Conservation (phyloP, 2,329 filamentous ascomycete species). For the Elsinoe perseae region DNA sequence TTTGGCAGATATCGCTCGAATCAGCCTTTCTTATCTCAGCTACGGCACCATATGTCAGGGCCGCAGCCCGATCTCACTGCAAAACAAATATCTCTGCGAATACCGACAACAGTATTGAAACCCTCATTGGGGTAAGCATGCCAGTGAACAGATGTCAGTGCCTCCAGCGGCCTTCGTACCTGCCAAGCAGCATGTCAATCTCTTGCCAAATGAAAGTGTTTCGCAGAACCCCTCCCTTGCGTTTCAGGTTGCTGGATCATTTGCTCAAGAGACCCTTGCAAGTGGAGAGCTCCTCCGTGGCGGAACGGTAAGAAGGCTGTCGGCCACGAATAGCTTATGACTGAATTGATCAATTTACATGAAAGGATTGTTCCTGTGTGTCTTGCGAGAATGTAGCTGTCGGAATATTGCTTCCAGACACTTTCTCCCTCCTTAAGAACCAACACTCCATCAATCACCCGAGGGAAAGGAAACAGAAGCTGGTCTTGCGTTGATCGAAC, state of each 20-base stretch:
- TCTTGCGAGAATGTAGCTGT: background rate
- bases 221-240: constrained; percentile 6
- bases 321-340: constrained; percentile 10
- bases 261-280: constrained; percentile 5
- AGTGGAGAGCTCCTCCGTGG: constrained; percentile 10
- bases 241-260: constrained; percentile 10
- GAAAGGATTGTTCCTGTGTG: background rate
- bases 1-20: background rate
- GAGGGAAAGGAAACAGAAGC: background rate
- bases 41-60: background rate
- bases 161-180: background rate
- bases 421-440: background rate
- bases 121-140: background rate
- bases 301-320: background rate
- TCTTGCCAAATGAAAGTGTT: constrained; percentile 11
- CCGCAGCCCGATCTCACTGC: background rate
- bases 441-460: background rate
- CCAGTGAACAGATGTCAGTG: background rate
- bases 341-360: background rate
- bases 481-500: background rate
- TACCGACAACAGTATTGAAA: background rate
- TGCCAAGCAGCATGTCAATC: constrained; percentile 12
- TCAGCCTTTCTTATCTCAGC: background rate
- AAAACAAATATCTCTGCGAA: background rate
- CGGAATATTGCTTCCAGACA: background rate